phyloP scores from a whole-genome alignment of 257 asterid species.

The Solanum raphanifolium region DNA sequence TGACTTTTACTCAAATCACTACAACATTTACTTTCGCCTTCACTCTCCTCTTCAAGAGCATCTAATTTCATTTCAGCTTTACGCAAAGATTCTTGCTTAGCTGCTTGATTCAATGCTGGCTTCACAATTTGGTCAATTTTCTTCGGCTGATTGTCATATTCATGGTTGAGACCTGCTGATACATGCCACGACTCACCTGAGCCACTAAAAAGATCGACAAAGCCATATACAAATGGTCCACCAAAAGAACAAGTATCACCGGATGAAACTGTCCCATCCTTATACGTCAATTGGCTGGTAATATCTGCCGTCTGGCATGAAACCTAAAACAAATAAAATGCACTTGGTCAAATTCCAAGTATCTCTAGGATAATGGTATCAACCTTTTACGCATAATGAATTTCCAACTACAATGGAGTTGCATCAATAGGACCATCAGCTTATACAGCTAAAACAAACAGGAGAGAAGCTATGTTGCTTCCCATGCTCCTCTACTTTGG shows the following conservation, averaged over 20 bases:
- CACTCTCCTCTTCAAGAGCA: conserved; percentile 71
- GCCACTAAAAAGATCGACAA: conserved; percentile 85
- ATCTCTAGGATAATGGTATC: not conserved
- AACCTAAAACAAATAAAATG: conserved; percentile 22
- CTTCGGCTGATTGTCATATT: conserved; percentile 18
- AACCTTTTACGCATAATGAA: not conserved
- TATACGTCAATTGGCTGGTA: conserved; percentile 25
- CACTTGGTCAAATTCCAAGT: not conserved
- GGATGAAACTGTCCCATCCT: conserved; percentile 27
- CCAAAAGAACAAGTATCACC: conserved; percentile 28
- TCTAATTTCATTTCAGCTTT: conserved; percentile 34
- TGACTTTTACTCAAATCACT: conserved; percentile 28
- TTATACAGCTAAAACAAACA: not conserved
- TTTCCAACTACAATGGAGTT: not conserved
- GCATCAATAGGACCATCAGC: not conserved
- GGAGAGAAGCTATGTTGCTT: not conserved
- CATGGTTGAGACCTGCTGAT: conserved; percentile 27
- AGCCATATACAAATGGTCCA: conserved; percentile 67
- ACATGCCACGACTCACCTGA: conserved; percentile 83
- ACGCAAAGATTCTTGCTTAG: conserved; percentile 28
- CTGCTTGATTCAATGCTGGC: conserved; percentile 27
- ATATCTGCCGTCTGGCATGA: conserved; percentile 19
- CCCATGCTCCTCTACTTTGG: not conserved
- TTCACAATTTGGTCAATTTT: conserved; percentile 33
- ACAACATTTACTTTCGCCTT: conserved; percentile 43